These are phyloP conservation scores for Aspergillus taichungensis DNA, from an alignment of 495 filamentous ascomycete genomes.

Conservation along the genomic window DNA sequence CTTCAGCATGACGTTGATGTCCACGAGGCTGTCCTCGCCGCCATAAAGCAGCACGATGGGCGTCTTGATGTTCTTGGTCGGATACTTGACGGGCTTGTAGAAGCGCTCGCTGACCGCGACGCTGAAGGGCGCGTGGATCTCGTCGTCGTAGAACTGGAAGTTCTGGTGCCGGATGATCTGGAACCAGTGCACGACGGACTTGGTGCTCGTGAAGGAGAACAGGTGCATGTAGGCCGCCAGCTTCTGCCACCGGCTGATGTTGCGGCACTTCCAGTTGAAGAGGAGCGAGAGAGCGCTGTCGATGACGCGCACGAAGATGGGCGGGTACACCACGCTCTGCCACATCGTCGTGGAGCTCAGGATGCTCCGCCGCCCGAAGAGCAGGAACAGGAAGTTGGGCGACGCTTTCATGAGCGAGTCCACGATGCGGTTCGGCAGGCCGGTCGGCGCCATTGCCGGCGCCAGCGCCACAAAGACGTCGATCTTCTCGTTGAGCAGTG, in stretches of 20 bases:
- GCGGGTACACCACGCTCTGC: conserved; percentile 91
- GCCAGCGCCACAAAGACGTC: conserved; percentile 97
- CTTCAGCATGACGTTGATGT: conserved; percentile 84
- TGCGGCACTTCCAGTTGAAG: conserved; percentile 82
- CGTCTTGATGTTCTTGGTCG: conserved; percentile 92
- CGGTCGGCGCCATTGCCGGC: conserved; percentile 90
- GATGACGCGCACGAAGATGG: conserved; percentile 83
- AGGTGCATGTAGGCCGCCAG: conserved; percentile 94
- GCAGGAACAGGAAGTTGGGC: conserved; percentile 83
- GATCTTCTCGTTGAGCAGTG: conserved; percentile 82
- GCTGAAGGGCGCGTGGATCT: conserved; percentile 59
- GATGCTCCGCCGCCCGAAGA: conserved; percentile 92
- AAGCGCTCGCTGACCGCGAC: conserved; percentile 51
- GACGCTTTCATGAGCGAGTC: conserved; percentile 91
- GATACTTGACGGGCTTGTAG: conserved; percentile 91
- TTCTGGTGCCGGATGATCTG: conserved; percentile 92
- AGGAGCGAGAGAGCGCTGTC: conserved; percentile 73
- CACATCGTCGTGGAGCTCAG: conserved; percentile 93
- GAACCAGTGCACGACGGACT: conserved; percentile 97
- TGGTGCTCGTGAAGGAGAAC: conserved; percentile 92
- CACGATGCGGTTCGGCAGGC: conserved; percentile 80
- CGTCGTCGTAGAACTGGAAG: conserved; percentile 98
- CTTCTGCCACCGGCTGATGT: conserved; percentile 83
- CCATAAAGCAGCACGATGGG: conserved; percentile 91
- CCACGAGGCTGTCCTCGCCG: conserved; percentile 88